These are phyloP conservation scores for Penicillium simplicissimum DNA, from an alignment of 495 filamentous ascomycete genomes.

Conservation along the genomic window DNA sequence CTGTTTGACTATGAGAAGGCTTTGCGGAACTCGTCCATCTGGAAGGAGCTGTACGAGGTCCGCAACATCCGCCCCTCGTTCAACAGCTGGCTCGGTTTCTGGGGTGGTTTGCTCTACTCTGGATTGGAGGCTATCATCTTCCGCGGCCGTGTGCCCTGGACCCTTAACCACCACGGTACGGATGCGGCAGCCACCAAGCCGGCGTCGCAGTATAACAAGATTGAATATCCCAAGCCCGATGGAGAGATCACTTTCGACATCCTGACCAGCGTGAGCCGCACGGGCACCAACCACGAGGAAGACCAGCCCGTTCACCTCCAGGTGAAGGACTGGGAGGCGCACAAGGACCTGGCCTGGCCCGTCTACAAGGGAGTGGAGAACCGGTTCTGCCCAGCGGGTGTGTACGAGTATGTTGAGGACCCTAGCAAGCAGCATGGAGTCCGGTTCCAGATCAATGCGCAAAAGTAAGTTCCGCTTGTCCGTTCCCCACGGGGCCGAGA, in stretches of 20 bases:
- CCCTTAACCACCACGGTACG: slow-evolving; percentile 75
- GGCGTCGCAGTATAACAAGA: slow-evolving; percentile 78
- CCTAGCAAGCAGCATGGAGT: slow-evolving; percentile 77
- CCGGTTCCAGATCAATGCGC: slow-evolving; percentile 95
- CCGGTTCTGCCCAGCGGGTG: slow-evolving; percentile 97
- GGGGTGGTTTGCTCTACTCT: slow-evolving; percentile 90
- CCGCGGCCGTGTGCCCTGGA: slow-evolving; percentile 88
- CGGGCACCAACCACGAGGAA: slow-evolving; percentile 98
- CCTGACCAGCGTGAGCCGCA: slow-evolving; percentile 87
- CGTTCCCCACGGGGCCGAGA: background rate
- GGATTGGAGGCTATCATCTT: slow-evolving; percentile 88
- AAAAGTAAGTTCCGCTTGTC: slow-evolving; percentile 70
- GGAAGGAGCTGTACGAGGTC: slow-evolving; percentile 91
- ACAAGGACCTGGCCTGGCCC: slow-evolving; percentile 79
- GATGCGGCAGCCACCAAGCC: slow-evolving; percentile 69
- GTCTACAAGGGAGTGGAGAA: slow-evolving; percentile 92
- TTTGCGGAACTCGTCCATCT: slow-evolving; percentile 84
- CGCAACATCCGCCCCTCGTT: slow-evolving; percentile 98
- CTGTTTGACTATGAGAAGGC: slow-evolving; percentile 92
- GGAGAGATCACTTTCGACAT: slow-evolving; percentile 94
- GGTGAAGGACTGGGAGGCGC: slow-evolving; percentile 91
- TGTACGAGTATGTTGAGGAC: slow-evolving; percentile 98
- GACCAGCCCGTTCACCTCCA: slow-evolving; percentile 96
- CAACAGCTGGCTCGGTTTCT: slow-evolving; percentile 77
- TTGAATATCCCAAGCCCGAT: slow-evolving; percentile 96